Percentiles rank a stretch among this genome's conserved stretches.
phyloP scores from a whole-genome alignment of 257 asterid genomes.

The Avicennia marina region DNA sequence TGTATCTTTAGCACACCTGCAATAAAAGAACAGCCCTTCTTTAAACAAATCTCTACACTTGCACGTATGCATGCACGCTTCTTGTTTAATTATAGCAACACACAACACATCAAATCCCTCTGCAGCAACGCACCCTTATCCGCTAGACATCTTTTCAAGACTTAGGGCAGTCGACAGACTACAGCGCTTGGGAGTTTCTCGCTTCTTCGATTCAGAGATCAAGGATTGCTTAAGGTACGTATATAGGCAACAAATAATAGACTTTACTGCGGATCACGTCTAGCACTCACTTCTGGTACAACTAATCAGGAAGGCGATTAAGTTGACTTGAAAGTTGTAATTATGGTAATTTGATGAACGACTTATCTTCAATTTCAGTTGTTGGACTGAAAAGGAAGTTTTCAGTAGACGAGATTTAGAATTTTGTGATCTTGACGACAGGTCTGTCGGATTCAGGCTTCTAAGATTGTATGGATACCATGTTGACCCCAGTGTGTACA shows the following conservation, averaged over 20 bases:
- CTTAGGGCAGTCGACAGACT: slow-evolving; percentile 57
- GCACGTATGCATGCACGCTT: background rate
- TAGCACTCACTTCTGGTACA: no score
- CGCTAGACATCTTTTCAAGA: slow-evolving; percentile 44
- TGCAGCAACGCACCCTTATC: slow-evolving; percentile 44
- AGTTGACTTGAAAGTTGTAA: background rate
- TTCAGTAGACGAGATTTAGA: slow-evolving; percentile 36
- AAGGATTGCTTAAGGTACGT: slow-evolving; percentile 29
- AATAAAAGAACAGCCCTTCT: no score
- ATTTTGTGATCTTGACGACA: slow-evolving; percentile 41
- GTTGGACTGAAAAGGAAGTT: slow-evolving; percentile 43
- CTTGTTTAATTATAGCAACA: background rate
- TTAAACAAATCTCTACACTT: no score
- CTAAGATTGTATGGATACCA: slow-evolving; percentile 42
- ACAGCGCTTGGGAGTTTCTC: slow-evolving; percentile 54
- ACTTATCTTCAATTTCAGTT: slow-evolving; percentile 15
- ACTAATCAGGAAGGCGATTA: background rate
- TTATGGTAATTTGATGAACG: background rate
- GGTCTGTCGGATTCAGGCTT: slow-evolving; percentile 51
- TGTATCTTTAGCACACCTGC: no score
- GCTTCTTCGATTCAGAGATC: slow-evolving; percentile 34
- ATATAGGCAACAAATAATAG: slow-evolving; percentile 19
- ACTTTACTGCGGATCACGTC: no score
- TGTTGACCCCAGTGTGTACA: slow-evolving; percentile 27
- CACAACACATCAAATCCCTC: background rate